A percentile compares a stretch with the other conserved stretches of the same genome.
Conservation (phyloP, 192 early-diverging fungal species). For the Cladochytrium replicatum region DNA sequence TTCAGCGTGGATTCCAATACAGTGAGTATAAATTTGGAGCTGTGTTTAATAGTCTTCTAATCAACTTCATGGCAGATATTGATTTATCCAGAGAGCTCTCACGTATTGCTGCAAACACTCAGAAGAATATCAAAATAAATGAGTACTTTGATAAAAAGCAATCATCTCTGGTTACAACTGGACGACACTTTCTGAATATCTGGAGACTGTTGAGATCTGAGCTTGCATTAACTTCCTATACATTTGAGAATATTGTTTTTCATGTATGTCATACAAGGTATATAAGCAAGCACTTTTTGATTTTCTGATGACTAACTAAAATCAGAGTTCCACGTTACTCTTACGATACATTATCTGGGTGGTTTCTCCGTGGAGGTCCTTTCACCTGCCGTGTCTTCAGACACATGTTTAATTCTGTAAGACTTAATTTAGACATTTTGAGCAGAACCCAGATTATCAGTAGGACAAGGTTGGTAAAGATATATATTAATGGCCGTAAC, state of each 20-base stretch:
- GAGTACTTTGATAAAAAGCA: slow-evolving; percentile 54
- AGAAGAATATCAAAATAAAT: slow-evolving; percentile 20
- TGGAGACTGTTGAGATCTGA: slow-evolving; percentile 81
- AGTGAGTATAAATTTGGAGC: too few species aligned
- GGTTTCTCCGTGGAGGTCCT: slow-evolving; percentile 3
- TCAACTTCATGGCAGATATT: slow-evolving; percentile 4
- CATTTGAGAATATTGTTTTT: slow-evolving; percentile 62
- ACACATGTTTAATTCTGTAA: not conserved
- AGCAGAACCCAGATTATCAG: slow-evolving; percentile 58
- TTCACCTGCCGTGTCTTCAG: not conserved
- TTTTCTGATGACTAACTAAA: not conserved
- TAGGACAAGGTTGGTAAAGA: slow-evolving; percentile 32
- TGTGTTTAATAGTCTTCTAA: too few species aligned
- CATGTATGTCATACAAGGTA: slow-evolving; percentile 65
- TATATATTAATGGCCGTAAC: not conserved
- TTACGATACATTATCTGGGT: not conserved
- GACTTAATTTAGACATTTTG: slow-evolving; percentile 51
- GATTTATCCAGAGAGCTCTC: slow-evolving; percentile 38
- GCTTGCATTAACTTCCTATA: slow-evolving; percentile 65
- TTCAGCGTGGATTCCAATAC: slow-evolving; percentile 58
- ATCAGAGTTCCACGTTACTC: slow-evolving; percentile 2
- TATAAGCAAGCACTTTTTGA: slow-evolving; percentile 1
- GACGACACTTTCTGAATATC: slow-evolving; percentile 78
- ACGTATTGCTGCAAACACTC: slow-evolving; percentile 24
- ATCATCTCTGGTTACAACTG: slow-evolving; percentile 50